Evolutionary conservation across 495 filamentous ascomycete species (phyloP), one percentile per base, ranked within the genome.

Genomic region (Lophiotrema nucula): DNA sequence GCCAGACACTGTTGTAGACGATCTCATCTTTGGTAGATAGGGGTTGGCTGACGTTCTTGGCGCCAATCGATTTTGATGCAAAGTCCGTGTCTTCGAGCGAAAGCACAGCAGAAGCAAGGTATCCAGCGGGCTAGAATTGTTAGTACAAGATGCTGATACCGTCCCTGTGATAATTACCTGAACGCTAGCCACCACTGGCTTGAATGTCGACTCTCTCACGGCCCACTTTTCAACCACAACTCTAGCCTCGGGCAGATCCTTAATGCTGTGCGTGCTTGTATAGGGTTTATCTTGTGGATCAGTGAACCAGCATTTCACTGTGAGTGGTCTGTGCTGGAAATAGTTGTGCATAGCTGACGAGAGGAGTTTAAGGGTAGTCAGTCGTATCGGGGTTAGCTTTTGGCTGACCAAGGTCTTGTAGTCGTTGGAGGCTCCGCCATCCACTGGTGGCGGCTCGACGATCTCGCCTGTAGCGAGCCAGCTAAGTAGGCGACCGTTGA

Each of bases 241-340:
- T 49, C 80, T 79, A n/a, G 84, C 78, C 27, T 82, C 80, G 15
- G 82, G 77, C 19, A 78, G 71, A 56, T 88, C 83, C 38, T 54
- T 59, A 44, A 74, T 65, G 59, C 83, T 85, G 51, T 93, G 78
- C 10, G 78, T 84, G 25, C 74, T 77, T 16, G 81, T 79, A 39
- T 80, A 81, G 23, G 77, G 83, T 44, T 85, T 80, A 8, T 33
- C 46, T 1, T 35, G 27, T 5, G 42, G 16, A 49, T 48, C 46
- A 57, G 91, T 87, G 68, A 90, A 97, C 93, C 92, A 99, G 33
- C 87, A 87, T 50, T 79, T 82, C 53, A 92, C 82, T 23, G 75
- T 77, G 62, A 97, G 85, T 12, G 84, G 80, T 62, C 87, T 90
- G 64, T 80, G 82, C 53, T 87, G 81, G 63, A 91, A 93, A 58